phyloP scores from a whole-genome alignment of 2,329 filamentous ascomycete genomes.

The Phaeosphaeriaceae sp. region DNA sequence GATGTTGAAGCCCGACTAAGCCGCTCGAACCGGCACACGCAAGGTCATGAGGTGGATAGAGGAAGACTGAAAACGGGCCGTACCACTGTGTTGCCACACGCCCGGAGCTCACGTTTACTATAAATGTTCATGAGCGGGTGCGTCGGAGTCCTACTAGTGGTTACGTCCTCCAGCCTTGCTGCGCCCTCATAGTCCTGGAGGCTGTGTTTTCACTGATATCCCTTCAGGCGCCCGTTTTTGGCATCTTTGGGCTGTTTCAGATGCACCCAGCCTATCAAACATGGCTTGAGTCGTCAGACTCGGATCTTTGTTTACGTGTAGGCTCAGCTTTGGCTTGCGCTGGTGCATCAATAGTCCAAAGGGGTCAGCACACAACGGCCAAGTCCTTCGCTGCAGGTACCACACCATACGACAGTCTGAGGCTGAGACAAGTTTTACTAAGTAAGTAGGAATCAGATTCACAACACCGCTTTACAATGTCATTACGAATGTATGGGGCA shows the following conservation, averaged over 20 bases:
- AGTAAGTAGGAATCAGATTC: too few relatives aligned
- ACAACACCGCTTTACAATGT: too few relatives aligned
- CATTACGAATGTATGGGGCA: too few relatives aligned
- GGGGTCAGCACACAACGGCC: too few relatives aligned
- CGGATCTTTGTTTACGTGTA: constrained; percentile 4
- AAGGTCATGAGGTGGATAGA: constrained; percentile 23
- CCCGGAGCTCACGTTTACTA: constrained; percentile 24
- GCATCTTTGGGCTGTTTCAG: constrained; percentile 16
- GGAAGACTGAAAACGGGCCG: constrained; percentile 9
- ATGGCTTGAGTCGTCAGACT: constrained; percentile 12
- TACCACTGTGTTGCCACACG: constrained; percentile 20
- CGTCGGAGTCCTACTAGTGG: constrained; percentile 10
- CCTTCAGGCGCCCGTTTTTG: constrained; percentile 26
- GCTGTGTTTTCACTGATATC: constrained; percentile 27
- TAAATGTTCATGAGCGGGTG: constrained; percentile 24
- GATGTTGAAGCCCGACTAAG: constrained; percentile 19
- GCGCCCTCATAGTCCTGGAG: constrained; percentile 24
- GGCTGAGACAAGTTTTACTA: too few relatives aligned
- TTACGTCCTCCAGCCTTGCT: constrained; percentile 20
- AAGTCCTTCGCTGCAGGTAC: too few relatives aligned
- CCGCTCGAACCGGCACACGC: constrained; percentile 17
- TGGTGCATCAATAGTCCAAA: constrained; percentile 2
- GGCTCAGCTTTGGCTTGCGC: constrained; percentile 22
- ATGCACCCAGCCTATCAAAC: constrained; percentile 19
- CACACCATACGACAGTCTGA: too few relatives aligned